These are phyloP conservation scores for Venturia aucupariae DNA, from an alignment of 2,329 filamentous ascomycete species.

Conservation along the genomic window DNA sequence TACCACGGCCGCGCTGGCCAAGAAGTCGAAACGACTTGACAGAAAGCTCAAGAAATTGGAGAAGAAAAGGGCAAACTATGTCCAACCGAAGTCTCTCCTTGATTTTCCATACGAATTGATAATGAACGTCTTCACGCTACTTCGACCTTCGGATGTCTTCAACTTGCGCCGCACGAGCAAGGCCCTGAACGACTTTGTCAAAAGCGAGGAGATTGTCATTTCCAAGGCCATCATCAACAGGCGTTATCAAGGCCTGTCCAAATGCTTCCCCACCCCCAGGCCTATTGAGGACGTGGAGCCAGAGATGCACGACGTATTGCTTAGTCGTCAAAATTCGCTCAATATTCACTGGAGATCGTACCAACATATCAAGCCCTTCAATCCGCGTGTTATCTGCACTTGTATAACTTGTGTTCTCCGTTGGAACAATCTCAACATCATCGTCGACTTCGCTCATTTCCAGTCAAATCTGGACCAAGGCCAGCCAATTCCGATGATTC, in stretches of 20 bases:
- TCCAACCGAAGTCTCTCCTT: constrained; percentile 29
- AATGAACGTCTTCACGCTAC: constrained; percentile 36
- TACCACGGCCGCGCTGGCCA: constrained; percentile 38
- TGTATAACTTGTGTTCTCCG: constrained; percentile 47
- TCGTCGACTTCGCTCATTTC: constrained; percentile 50
- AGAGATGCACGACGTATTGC: constrained; percentile 29
- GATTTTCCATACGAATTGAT: constrained; percentile 47
- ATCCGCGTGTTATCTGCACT: constrained; percentile 43
- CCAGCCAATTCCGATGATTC: constrained; percentile 44
- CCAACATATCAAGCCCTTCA: constrained; percentile 41
- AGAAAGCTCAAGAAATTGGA: constrained; percentile 37
- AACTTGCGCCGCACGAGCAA: constrained; percentile 35
- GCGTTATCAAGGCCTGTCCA: constrained; percentile 42
- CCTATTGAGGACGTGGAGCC: constrained; percentile 34
- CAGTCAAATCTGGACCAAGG: constrained; percentile 42
- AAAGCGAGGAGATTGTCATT: constrained; percentile 35
- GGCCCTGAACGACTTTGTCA: constrained; percentile 36
- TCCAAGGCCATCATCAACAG: constrained; percentile 34
- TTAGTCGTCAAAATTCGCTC: constrained; percentile 35
- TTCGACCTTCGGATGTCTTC: constrained; percentile 44
- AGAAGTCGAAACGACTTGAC: constrained; percentile 46
- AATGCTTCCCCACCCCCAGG: constrained; percentile 44
- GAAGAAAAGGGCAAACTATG: constrained; percentile 29
- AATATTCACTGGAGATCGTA: constrained; percentile 42
- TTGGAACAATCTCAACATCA: constrained; percentile 47